Conservation (phyloP, 306 rosid genomes). For the Corylus avellana region DNA sequence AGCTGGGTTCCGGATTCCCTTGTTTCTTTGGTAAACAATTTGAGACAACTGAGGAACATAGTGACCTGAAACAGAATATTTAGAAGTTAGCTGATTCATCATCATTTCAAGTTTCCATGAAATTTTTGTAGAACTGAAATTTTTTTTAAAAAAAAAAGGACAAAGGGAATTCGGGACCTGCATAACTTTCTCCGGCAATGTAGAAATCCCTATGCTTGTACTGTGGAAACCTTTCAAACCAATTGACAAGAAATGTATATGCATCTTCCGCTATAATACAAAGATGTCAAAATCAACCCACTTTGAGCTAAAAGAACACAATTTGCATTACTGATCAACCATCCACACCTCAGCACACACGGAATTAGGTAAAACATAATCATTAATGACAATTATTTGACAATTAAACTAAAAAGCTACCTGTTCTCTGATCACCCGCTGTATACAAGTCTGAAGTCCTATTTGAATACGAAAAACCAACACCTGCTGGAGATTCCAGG, state of each 20-base stretch:
- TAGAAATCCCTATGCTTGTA: constrained; percentile 87
- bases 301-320: constrained; percentile 13
- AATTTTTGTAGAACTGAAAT: constrained; percentile 1
- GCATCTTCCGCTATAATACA: constrained; percentile 81
- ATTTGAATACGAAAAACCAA: constrained; percentile 91
- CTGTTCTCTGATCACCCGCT: constrained; percentile 85
- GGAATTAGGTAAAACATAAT: constrained; percentile 5
- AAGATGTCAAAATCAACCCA: constrained; percentile 16
- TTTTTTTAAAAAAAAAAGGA: background rate
- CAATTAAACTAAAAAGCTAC: constrained; percentile 37
- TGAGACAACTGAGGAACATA: constrained; percentile 92
- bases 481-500: constrained; percentile 97
- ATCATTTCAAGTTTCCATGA: constrained; percentile 9
- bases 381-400: background rate
- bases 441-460: constrained; percentile 73
- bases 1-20: constrained; percentile 66
- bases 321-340: background rate
- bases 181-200: constrained; percentile 98
- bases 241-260: constrained; percentile 70
- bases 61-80: constrained; percentile 61
- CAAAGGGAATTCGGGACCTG: constrained; percentile 52
- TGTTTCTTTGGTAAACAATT: constrained; percentile 63
- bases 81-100: constrained; percentile 18
- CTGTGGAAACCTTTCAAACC: constrained; percentile 98
- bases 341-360: constrained; percentile 9